Evolutionary conservation across 1,284 basidiomycete genomes (phyloP), one percentile per base, ranked within the genome.

Genomic region (Malassezia yamatoensis): DNA sequence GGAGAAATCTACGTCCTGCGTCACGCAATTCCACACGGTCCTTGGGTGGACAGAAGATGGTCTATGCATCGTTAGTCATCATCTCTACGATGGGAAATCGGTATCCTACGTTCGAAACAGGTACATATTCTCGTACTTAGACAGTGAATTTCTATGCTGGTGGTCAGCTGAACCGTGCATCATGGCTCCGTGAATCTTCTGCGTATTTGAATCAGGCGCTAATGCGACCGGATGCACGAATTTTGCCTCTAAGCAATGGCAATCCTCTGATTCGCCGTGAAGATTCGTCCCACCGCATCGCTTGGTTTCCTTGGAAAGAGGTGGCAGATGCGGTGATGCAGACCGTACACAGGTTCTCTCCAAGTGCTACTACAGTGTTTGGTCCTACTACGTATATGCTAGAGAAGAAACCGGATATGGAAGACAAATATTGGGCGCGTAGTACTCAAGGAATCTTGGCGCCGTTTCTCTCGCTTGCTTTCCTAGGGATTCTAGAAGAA

Each of bases 151-250:
- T 68, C 36, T 73, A 66, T 43, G 64, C 64, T 7, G 70, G 70
- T 11, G 50, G 49, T 46, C 58, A 60, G 48, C 64, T 75, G 39
- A 68, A 70, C 37, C 66, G 72, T 24, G 64, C 70, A 16, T 72
- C 70, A 5, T 75, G 72, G 72, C 54, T 75, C 18, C 63, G 74
- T 7, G 67, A 66, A 18, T 65, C 66, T 45, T 49, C 61, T 32
- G 58, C 56, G 9, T 77, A 76, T 60, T 62, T 77, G 52, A 68
- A 75, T 42, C 62, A 62, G 3, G 70, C 75, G 9, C 61, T 75
- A 18, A 53, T 53, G 4, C 68, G 67, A 16, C 52, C 66, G 16
- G 54, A 64, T 4, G 64, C 76, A 3, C 59, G 62, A 8, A 76
- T 76, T 48, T 49, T 77, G 39, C 43, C 75, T 4, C 58, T 75